Base-by-base conservation (phyloP, 2,329 filamentous ascomycete genomes). In the Colletotrichum tamarilloi region DNA sequence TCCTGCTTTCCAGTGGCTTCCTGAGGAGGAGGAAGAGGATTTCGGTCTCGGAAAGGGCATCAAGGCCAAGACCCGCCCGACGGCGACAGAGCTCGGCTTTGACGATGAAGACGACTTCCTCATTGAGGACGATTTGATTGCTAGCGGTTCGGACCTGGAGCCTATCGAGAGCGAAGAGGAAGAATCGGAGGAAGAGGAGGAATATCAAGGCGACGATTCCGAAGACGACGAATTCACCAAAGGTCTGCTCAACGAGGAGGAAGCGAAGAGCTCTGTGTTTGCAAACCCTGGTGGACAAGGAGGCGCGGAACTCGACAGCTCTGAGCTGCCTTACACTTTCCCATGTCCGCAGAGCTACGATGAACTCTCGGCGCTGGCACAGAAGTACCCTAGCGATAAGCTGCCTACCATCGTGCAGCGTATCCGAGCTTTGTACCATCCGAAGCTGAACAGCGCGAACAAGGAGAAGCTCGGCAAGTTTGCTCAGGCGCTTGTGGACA, bases 51-150 rank as follows among this genome's bases (percentile, higher is more conserved):
- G 91, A 42, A 80, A 82, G 62, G 91, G 91, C 56, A 90, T 92
- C 75, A 89, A 74, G 56, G 83, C 85, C 75, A 89, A 74, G 32
- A 84, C 85, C 66, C 85, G 87, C 28, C 87, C 86, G 38, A 91
- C 90, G 8, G 88, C 88, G 4, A 86, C 88, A 12, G 88, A 92
- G 71, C 82, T 95, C 22, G 94, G 92, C 6, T 92, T 97, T 42
- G 95, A 98, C 76, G 96, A 98, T 77, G 96, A 98, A 80, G 96
- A 98, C 77, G 95, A 98, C 77, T 98, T 98, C 78, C 81, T 96
- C 30, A 92, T 98, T 74, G 96, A 98, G 72, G 94, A 97, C 75
- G 93, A 97, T 79, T 87, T 98, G 19, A 89, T 98, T 42, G 95
- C 95, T 14, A 95, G 92, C 76, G 94, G 92, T 49, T 96, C 94